A percentile compares a stretch with the other conserved stretches of the same genome.
phyloP scores from a whole-genome alignment of 1,139 yeast genomes.

The Magnusiomyces suaveolens region DNA sequence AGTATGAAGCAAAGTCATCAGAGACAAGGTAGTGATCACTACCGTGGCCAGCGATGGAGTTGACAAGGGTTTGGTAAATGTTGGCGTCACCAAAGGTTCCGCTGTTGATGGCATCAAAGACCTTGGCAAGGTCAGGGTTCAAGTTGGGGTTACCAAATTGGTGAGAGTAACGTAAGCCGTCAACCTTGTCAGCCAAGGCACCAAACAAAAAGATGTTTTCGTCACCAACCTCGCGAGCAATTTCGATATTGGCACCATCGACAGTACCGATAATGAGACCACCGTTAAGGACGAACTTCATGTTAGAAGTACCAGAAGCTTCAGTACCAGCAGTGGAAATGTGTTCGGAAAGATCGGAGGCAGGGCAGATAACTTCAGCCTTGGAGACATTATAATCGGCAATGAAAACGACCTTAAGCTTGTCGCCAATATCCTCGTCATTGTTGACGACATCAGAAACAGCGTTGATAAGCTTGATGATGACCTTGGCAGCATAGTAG shows the following conservation, averaged over 20 bases:
- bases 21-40: conserved; percentile 70
- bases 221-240: conserved; percentile 87
- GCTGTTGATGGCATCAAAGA: conserved; percentile 56
- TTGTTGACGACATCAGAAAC: conserved; percentile 74
- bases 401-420: conserved; percentile 75
- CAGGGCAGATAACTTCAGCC: conserved; percentile 86
- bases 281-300: conserved; percentile 92
- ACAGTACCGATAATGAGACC: conserved; percentile 92
- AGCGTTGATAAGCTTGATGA: conserved; percentile 73
- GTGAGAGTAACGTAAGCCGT: conserved; percentile 71
- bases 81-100: conserved; percentile 65
- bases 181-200: conserved; percentile 81
- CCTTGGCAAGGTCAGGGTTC: conserved; percentile 49
- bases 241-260: conserved; percentile 94
- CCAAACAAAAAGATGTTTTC: conserved; percentile 89
- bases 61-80: conserved; percentile 61
- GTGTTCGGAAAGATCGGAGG: conserved; percentile 84
- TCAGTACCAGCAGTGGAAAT: conserved; percentile 98
- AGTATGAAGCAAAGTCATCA: conserved; percentile 80
- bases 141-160: conserved; percentile 41
- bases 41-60: conserved; percentile 53
- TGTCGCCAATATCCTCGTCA: conserved; percentile 63
- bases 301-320: conserved; percentile 91
- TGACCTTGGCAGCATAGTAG: conserved; percentile 86
- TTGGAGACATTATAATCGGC: conserved; percentile 92